Evolutionary conservation across 257 asterid species (phyloP).

Genomic region (Primulina huaijiensis): DNA sequence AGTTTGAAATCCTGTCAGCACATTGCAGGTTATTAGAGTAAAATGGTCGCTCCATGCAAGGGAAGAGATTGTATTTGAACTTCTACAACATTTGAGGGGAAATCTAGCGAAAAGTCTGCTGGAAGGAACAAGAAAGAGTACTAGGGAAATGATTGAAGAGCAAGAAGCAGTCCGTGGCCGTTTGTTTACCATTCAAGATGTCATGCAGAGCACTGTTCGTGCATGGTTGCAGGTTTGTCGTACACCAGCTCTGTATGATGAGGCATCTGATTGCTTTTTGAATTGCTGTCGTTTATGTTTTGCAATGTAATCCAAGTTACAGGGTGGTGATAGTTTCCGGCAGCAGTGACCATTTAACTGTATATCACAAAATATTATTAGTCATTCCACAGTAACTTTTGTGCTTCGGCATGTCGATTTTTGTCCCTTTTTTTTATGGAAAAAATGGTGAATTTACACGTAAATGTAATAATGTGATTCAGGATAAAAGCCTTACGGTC

Average conservation of each 20-base stretch:
- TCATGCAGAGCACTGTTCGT: conserved; percentile 93
- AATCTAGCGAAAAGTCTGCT: conserved; percentile 50
- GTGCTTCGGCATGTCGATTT: background rate
- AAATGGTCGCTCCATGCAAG: conserved; percentile 99
- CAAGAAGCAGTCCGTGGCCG: conserved; percentile 99
- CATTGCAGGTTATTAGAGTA: conserved; percentile 76
- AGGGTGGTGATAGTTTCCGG: background rate
- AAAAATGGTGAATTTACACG: background rate
- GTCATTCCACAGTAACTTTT: background rate
- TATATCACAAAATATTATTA: background rate
- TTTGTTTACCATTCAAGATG: conserved; percentile 93
- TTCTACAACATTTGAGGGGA: conserved; percentile 88
- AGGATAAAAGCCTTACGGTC: conserved; percentile 90
- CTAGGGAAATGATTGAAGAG: conserved; percentile 93
- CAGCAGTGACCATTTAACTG: background rate
- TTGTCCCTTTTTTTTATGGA: background rate
- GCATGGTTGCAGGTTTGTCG: conserved; percentile 91
- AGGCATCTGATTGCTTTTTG: background rate
- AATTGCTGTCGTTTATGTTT: background rate
- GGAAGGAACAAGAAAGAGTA: conserved; percentile 75
- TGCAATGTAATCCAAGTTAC: background rate
- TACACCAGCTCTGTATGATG: background rate
- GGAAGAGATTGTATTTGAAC: conserved; percentile 94
- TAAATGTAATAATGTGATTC: conserved; percentile 10
- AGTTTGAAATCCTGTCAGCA: background rate